These are phyloP conservation scores for Phytophthora melonis DNA, from an alignment of 352 stramenopile genomes.

Conservation along the genomic window DNA sequence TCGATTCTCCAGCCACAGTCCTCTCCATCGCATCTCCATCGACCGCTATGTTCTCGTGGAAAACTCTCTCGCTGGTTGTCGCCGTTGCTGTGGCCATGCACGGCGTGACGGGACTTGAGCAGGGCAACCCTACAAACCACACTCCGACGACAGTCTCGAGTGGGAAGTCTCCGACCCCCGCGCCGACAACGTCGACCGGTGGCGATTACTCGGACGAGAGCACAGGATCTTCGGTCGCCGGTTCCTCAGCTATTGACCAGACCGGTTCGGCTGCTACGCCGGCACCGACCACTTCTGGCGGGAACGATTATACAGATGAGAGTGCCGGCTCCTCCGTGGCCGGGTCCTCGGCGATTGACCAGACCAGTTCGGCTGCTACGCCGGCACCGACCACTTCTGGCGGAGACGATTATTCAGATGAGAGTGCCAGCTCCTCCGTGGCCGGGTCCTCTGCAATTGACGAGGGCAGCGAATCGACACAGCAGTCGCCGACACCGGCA, in stretches of 20 bases:
- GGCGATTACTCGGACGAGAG: neutral
- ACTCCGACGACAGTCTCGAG: neutral
- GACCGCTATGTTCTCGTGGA: conserved; percentile 23
- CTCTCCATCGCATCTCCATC: conserved; percentile 2
- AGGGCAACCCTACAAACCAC: no score
- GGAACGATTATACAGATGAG: no score
- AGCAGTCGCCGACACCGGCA: no score
- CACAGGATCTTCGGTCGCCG: no score
- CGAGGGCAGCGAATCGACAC: conserved; percentile 14
- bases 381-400: conserved; percentile 7
- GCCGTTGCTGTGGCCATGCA: conserved; percentile 20
- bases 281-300: neutral
- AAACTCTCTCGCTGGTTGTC: conserved; percentile 24
- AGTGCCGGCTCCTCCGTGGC: conserved; percentile 21
- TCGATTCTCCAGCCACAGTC: conserved; percentile 1
- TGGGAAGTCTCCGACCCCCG: neutral
- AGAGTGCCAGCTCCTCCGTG: conserved; percentile 17
- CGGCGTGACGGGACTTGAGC: conserved; percentile 14
- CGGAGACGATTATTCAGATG: no score
- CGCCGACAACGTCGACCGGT: neutral
- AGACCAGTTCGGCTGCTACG: neutral
- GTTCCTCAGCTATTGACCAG: neutral
- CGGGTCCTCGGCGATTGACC: conserved; percentile 6
- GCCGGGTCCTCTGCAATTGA: conserved; percentile 9
- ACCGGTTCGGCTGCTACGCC: neutral